Base-by-base conservation (phyloP, 495 filamentous ascomycete genomes). In the Lindgomyces ingoldianus region DNA sequence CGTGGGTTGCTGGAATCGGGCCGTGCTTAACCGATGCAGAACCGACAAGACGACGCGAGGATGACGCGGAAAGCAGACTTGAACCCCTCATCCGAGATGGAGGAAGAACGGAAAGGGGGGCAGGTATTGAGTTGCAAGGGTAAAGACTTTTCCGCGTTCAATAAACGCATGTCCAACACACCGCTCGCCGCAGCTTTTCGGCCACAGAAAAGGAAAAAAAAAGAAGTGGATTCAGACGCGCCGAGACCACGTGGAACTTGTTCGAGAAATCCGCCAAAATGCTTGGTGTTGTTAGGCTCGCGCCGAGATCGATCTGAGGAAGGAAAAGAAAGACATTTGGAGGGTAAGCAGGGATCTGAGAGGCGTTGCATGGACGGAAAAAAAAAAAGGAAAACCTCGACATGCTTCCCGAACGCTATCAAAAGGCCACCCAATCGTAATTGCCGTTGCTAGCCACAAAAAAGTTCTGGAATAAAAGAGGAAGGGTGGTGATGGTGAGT, bases 381-480 rank as follows among this genome's bases (percentile, higher is more conserved):
- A 47, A n/a, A n/a, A 47, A 47, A n/a, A n/a, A 47, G 18, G 44
- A n/a, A 47, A 47, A 47, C 4, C 8, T 24, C 21, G 44, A 47
- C 44, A 24, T 18, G 21, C 14, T 47, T 47, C n/a, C 44, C 14
- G 36, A 54, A 54, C 50, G 50, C 50, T 54, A 54, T 54, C 50
- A 54, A 54, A 54, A 54, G 27, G 50, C 50, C 50, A 16, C 50
- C 50, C 50, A 30, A 54, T 26, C 16, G 27, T 11, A 19, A 14
- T 54, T 21, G 25, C 50, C 27, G n/a, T 21, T 36, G 27, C 50
- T 21, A 33, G 50, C 30, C 50, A 18, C 30, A 18, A 18, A 33
- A 18, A 25, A 3, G 2, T 50, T 22, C 50, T 52, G 50, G 25
- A 19, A 54, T 9, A 22, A 39, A 26, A 30, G 8, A 11, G 18